Evolutionary conservation across 805 yeast species (phyloP), one percentile per base, ranked within the genome.

Genomic region (Candida tibetensis): DNA sequence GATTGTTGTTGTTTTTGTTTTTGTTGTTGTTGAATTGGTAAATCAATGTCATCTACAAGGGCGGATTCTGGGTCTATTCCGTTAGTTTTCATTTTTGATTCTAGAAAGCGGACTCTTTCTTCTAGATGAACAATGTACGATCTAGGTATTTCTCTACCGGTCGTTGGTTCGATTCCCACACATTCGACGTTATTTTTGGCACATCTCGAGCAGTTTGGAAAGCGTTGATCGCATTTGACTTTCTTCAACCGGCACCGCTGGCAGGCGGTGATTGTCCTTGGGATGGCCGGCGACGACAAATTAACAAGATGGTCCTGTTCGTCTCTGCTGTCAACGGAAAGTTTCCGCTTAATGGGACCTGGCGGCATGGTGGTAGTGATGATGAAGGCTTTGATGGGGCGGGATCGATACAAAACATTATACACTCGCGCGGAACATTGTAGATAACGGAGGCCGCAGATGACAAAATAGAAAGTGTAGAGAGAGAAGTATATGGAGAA

Each of bases 131-230:
- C 72, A 3, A 87, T 77, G 52, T 85, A 84, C 2, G 88, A 83
- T 27, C 97, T 65, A 0, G 96, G 95, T 1, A 88, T 78, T 47
- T 84, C 88, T 38, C 95, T 68, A 0, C 95, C 95, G 0, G 96
- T 86, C 5, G 89, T 87, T 0, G 95, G 89, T 55, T 90, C 96
- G 3, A 85, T 60, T 0, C 95, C 87, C 3, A 87, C 79, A 61
- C 97, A 89, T 5, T 84, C 85, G 2, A 67, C 82, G 4, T 78
- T 76, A 8, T 85, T 82, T 51, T 78, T 76, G 30, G 58, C 66
- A 55, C 90, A 82, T 25, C 72, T 69, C n/a, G 74, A 57, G 52
- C 90, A 82, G 39, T 73, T 69, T 3, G 90, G 90, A 53, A 81
- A 77, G 43, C 72, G 74, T 40, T 77, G 83, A 45, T 83, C 85